Conservation (phyloP, 129 eudicot genomes). For the Artemisia argyi region DNA sequence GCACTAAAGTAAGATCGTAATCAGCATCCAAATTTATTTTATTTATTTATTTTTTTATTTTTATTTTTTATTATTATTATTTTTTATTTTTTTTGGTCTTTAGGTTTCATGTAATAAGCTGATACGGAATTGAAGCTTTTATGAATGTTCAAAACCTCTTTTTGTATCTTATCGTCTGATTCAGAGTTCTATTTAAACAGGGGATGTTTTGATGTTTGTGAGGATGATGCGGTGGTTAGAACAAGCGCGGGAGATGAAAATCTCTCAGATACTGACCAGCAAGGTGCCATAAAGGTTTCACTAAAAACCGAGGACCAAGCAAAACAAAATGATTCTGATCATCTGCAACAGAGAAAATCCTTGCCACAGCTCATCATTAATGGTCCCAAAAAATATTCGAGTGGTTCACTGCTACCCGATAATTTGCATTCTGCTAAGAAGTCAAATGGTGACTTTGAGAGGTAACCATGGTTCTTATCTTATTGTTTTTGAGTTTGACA, state of each 20-base stretch:
- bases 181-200: constrained; percentile 40
- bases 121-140: neutral
- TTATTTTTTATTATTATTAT: too few relatives aligned
- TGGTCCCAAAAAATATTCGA: constrained; percentile 51
- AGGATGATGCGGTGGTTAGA: constrained; percentile 55
- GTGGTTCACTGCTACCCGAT: constrained; percentile 80
- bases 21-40: constrained; percentile 10
- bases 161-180: constrained; percentile 8
- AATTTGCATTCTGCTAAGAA: constrained; percentile 54
- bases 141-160: neutral
- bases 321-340: constrained; percentile 33
- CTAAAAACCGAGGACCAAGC: constrained; percentile 38
- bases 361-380: constrained; percentile 35
- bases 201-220: constrained; percentile 90
- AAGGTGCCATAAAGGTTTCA: constrained; percentile 29
- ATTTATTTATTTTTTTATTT: too few relatives aligned
- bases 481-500: neutral
- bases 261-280: constrained; percentile 48
- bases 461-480: constrained; percentile 37
- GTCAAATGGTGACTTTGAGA: constrained; percentile 54
- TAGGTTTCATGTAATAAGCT: neutral
- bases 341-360: constrained; percentile 28
- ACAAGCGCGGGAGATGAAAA: constrained; percentile 52
- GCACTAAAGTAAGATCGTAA: constrained; percentile 77
- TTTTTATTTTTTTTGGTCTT: neutral